A percentile compares a stretch with the other conserved stretches of the same genome.
phyloP scores from a whole-genome alignment of 2,329 filamentous ascomycete species.

The Fusarium mundagurra region DNA sequence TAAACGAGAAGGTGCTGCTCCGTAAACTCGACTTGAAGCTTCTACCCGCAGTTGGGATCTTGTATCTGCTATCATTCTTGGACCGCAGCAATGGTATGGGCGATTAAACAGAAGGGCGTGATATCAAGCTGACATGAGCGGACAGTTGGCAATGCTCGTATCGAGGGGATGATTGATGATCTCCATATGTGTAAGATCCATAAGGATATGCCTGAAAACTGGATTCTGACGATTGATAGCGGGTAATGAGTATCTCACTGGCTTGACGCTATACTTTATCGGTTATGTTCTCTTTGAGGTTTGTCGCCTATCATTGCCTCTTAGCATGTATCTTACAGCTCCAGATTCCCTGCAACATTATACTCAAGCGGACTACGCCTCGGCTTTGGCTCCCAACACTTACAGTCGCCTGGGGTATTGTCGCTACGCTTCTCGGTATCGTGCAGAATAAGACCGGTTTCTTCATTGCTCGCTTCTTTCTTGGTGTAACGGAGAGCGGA shows the following conservation, averaged over 20 bases:
- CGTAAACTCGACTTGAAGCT: conserved; percentile 65
- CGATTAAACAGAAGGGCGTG: conserved; percentile 27
- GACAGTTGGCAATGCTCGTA: conserved; percentile 66
- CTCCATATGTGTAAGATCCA: conserved; percentile 60
- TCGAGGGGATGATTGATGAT: conserved; percentile 64
- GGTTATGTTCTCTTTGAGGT: conserved; percentile 68
- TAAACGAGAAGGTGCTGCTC: conserved; percentile 67
- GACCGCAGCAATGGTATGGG: conserved; percentile 66
- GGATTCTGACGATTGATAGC: conserved; percentile 44
- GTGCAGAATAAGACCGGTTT: conserved; percentile 62
- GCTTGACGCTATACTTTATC: conserved; percentile 73
- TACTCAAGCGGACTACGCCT: conserved; percentile 69
- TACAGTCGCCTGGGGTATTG: conserved; percentile 65
- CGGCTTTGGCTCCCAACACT: conserved; percentile 66
- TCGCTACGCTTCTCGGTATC: conserved; percentile 61
- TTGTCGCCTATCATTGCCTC: neutral
- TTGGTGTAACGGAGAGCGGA: conserved; percentile 64
- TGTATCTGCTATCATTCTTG: conserved; percentile 67
- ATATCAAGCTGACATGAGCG: conserved; percentile 8
- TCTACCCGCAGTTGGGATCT: conserved; percentile 62
- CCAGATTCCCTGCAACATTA: conserved; percentile 69
- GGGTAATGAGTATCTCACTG: conserved; percentile 71
- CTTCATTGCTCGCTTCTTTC: conserved; percentile 63
- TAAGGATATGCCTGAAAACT: fast-evolving
- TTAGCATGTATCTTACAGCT: neutral